Conservation (phyloP, 2,329 filamentous ascomycete species). For the Colletotrichum sp. region DNA sequence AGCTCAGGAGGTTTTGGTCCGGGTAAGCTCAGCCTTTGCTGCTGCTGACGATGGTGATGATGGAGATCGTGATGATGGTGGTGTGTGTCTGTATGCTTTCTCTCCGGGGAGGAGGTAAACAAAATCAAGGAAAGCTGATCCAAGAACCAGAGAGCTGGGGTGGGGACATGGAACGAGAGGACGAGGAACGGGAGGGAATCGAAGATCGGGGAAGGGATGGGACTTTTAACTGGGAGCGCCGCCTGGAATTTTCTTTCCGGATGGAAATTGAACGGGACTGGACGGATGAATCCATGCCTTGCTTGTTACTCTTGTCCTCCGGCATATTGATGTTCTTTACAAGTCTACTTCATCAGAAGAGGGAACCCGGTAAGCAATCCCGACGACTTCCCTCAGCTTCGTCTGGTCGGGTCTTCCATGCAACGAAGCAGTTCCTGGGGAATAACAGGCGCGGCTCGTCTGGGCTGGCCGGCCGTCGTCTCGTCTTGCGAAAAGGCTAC, state of each 20-base stretch:
- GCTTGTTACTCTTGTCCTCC: background rate
- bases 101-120: background rate
- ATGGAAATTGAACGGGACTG: background rate
- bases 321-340: background rate
- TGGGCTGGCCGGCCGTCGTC: background rate
- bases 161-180: background rate
- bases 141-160: background rate
- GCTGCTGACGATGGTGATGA: background rate
- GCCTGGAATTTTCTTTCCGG: background rate
- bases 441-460: background rate
- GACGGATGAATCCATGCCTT: background rate
- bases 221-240: background rate
- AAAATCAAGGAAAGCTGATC: slow-evolving; percentile 10
- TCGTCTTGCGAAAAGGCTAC: background rate
- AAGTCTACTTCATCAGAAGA: background rate
- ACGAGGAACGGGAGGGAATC: background rate
- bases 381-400: background rate
- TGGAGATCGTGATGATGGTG: background rate
- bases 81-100: background rate
- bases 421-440: background rate
- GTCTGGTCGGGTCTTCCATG: background rate
- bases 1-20: slow-evolving; percentile 18
- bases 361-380: background rate
- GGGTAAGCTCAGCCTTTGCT: background rate
- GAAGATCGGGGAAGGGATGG: slow-evolving; percentile 7